These are phyloP conservation scores for Trametes cingulata DNA, from an alignment of 768 basidiomycete species.

Conservation along the genomic window DNA sequence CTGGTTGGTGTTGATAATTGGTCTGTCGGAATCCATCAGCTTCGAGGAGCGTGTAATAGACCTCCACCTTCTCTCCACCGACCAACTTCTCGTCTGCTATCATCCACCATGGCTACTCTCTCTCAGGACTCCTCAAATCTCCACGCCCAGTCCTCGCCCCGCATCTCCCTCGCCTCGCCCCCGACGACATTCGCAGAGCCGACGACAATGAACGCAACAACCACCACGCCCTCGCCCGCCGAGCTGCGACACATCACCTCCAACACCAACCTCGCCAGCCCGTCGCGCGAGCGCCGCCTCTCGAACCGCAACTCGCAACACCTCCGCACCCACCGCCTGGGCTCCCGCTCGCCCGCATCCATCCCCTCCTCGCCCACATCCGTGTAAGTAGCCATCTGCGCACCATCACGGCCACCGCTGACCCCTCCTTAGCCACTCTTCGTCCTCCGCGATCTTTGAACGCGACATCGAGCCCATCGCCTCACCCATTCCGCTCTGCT, in stretches of 20 bases:
- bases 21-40: background rate
- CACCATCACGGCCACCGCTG: background rate
- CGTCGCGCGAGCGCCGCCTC: conserved; percentile 37
- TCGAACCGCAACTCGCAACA: conserved; percentile 51
- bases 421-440: conserved; percentile 52
- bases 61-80: conserved; percentile 21
- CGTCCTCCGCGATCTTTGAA: conserved; percentile 89
- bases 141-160: conserved; percentile 2
- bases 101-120: conserved; percentile 20
- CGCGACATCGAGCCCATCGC: conserved; percentile 80
- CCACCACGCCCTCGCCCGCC: conserved; percentile 6
- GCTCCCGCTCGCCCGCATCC: conserved; percentile 68
- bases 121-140: conserved; percentile 15
- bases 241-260: conserved; percentile 63
- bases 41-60: conserved; percentile 1
- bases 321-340: conserved; percentile 47
- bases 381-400: conserved; percentile 48
- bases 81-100: conserved; percentile 16
- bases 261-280: conserved; percentile 42
- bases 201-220: conserved; percentile 5
- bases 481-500: conserved; percentile 38
- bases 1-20: background rate
- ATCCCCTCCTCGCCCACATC: conserved; percentile 82
- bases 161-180: conserved; percentile 11
- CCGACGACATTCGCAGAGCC: conserved; percentile 10